Conservation (phyloP, 495 filamentous ascomycete species). For the Aspergillus kassunensis region DNA sequence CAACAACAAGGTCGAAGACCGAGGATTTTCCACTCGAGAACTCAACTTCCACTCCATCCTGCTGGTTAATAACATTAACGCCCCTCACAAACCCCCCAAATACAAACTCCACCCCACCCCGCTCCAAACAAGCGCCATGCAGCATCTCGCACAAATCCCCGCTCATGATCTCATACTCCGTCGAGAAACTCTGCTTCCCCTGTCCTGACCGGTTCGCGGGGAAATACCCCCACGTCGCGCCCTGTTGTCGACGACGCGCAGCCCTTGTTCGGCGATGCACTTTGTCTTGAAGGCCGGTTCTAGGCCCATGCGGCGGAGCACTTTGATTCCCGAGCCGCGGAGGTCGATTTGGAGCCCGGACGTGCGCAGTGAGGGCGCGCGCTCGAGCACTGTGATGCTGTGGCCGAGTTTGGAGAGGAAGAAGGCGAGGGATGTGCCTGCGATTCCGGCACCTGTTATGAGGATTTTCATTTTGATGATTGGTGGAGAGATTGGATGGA, state of each 20-base stretch:
- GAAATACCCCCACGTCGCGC: conserved; percentile 26
- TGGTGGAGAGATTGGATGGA: no score
- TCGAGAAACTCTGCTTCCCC: conserved; percentile 30
- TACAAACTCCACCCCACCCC: conserved; percentile 31
- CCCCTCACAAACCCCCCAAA: conserved; percentile 14
- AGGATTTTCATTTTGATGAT: conserved; percentile 33
- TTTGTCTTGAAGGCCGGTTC: conserved; percentile 20
- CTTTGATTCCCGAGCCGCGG: conserved; percentile 32
- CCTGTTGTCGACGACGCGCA: conserved; percentile 28
- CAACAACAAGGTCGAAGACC: conserved; percentile 47
- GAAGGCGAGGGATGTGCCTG: conserved; percentile 36
- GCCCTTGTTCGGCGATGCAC: conserved; percentile 29
- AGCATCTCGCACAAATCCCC: conserved; percentile 37
- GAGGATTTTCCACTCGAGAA: conserved; percentile 32
- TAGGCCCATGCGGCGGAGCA: conserved; percentile 38
- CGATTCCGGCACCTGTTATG: conserved; percentile 43
- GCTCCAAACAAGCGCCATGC: conserved; percentile 26
- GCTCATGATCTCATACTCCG: conserved; percentile 47
- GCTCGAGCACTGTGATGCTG: conserved; percentile 38
- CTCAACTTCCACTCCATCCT: conserved; percentile 24
- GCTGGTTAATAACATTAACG: no score
- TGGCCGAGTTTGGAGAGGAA: conserved; percentile 32
- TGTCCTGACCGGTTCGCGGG: conserved; percentile 25
- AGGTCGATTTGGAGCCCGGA: conserved; percentile 39
- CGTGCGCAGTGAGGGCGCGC: conserved; percentile 28